Evolutionary conservation across 139 green algal genomes (phyloP), one percentile per base, ranked within the genome.

Genomic region (Chlamydomonas incerta): DNA sequence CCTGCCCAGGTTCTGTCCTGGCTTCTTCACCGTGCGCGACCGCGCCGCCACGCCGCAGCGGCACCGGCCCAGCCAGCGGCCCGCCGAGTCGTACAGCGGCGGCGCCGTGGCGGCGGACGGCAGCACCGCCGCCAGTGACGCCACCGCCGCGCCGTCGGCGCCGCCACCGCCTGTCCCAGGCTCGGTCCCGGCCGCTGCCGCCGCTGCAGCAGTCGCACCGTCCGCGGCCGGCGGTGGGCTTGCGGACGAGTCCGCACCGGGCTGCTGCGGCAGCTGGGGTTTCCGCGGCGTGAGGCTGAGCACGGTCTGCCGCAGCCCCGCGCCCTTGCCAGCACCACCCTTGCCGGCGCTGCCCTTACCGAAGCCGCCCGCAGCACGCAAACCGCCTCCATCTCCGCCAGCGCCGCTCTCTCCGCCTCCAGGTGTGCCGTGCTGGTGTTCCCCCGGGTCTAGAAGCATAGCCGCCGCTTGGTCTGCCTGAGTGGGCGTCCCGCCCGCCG

Each of bases 1-100:
- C 52, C 86, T 35, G 9, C 87, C 87, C 55, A 87, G 81, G 55
- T 90, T 90, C 37, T 57, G 52, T 29, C 87, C 87, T 52, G 87
- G 87, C 14, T 75, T 81, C 58, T 90, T 90, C 20, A 81, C 87
- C 6, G 66, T 85, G 3, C 87, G 68, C 18, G 70, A 70, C 6
- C 87, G 73, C 11, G 87, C 87, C 55, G 85, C 46, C n/a, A 76
- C 76, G 28, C 73, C 73, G 47, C 86, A 89, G 3, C 47, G 72
- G 33, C 82, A 87, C 1, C 57, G 69, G 47, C 79, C 79, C 47
- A 75, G 47, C 79, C 79, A 85, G 15, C 79, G 79, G 4, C 66
- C 66, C 29, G 46, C 20, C n/a, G 47, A 50, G 62, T 83, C 76
- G 62, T 83, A 83, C 63, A 83, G 23, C 29, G 60, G 21, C 28